Percentiles rank a stretch among this genome's conserved stretches.
Conservation (phyloP, 805 yeast species). For the Starmerella floricola region DNA sequence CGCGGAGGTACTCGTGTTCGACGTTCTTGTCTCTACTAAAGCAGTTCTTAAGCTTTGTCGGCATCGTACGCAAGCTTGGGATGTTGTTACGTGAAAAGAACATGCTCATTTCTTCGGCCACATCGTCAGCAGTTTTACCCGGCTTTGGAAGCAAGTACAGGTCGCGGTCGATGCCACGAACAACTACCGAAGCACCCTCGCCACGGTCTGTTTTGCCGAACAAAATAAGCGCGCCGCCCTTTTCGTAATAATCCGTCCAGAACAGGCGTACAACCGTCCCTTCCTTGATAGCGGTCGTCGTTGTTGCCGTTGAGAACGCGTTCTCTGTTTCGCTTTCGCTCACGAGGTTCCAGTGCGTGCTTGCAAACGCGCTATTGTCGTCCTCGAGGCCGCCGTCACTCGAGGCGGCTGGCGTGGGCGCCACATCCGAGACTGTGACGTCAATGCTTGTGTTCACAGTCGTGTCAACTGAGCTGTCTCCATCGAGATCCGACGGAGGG, state of each 20-base stretch:
- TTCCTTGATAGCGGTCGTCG: background rate
- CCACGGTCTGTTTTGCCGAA: conserved; percentile 67
- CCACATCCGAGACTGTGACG: background rate
- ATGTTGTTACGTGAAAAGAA: conserved; percentile 52
- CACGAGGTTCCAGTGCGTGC: conserved; percentile 7
- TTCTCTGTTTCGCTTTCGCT: conserved; percentile 3
- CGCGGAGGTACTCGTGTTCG: conserved; percentile 58
- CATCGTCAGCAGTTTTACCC: conserved; percentile 36
- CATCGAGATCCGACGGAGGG: background rate
- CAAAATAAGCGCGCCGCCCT: conserved; percentile 51
- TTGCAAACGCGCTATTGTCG: conserved; percentile 33
- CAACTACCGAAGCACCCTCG: conserved; percentile 55
- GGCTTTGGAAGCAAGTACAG: conserved; percentile 66
- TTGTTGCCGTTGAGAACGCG: background rate
- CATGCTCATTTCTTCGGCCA: conserved; percentile 64
- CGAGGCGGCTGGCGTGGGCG: conserved; percentile 25
- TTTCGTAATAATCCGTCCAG: conserved; percentile 84
- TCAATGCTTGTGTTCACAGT: too few relatives aligned
- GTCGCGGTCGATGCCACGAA: conserved; percentile 57
- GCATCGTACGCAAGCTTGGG: conserved; percentile 52
- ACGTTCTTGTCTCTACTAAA: conserved; percentile 37
- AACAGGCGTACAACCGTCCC: conserved; percentile 44
- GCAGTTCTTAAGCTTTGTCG: conserved; percentile 68
- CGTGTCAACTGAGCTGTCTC: background rate
- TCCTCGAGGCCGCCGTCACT: conserved; percentile 65